A percentile compares a stretch with the other conserved stretches of the same genome.
Conservation (phyloP, 1,284 basidiomycete genomes). For the Rhodotorula sp. region DNA sequence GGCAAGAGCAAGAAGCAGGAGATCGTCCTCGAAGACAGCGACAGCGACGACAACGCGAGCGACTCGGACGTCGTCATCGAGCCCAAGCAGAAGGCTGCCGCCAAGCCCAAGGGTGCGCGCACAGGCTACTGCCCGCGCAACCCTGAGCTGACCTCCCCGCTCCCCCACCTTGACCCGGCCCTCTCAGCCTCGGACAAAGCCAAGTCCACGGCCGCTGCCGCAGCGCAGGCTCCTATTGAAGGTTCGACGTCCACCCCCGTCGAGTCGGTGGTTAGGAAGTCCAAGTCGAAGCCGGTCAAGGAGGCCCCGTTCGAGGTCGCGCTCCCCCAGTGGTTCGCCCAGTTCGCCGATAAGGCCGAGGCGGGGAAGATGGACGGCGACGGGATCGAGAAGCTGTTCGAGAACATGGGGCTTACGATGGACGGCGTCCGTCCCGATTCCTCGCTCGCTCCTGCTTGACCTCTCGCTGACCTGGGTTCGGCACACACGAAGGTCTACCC, state of each 20-base stretch:
- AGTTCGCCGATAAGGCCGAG: constrained; percentile 26
- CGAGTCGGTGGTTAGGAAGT: neutral
- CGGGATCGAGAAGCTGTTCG: constrained; percentile 39
- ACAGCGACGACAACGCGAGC: neutral
- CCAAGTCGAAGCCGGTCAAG: constrained; percentile 3
- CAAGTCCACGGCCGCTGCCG: neutral
- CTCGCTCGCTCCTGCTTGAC: too few relatives aligned
- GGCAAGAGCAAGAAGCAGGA: neutral
- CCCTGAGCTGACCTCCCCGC: neutral
- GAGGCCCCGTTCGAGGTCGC: constrained; percentile 22
- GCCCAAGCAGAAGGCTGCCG: constrained; percentile 4
- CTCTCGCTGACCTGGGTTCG: too few relatives aligned
- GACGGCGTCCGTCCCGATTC: constrained; percentile 21
- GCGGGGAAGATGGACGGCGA: constrained; percentile 25
- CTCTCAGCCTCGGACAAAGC: neutral
- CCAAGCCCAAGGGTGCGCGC: neutral
- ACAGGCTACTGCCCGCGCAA: too few relatives aligned
- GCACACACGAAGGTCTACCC: constrained; percentile 16
- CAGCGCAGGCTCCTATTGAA: neutral
- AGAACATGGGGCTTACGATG: constrained; percentile 36
- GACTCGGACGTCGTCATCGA: constrained; percentile 9
- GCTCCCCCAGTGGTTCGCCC: constrained; percentile 26
- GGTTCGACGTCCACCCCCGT: constrained; percentile 9
- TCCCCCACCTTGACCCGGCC: too few relatives aligned
- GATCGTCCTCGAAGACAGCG: neutral